Evolutionary conservation across 1,139 yeast genomes (phyloP).

Genomic region (Hemisphaericaspora lyxosophila): DNA sequence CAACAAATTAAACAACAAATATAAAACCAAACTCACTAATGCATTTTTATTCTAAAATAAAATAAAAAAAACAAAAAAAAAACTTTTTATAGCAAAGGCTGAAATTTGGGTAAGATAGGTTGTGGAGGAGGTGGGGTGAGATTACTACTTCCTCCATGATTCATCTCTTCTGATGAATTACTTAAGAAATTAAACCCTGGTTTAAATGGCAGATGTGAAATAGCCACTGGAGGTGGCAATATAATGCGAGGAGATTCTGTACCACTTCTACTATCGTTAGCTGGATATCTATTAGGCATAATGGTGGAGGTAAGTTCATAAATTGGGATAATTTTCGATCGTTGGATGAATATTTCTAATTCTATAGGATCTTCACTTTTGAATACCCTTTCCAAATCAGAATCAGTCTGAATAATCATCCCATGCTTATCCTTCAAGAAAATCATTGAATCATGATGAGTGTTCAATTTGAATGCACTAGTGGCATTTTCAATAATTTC

Average conservation of each 20-base stretch:
- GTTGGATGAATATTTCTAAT: constrained; percentile 37
- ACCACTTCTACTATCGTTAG: constrained; percentile 1
- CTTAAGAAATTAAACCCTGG: constrained; percentile 15
- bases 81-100: constrained; percentile 30
- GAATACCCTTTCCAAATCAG: constrained; percentile 38
- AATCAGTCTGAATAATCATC: constrained; percentile 28
- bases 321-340: constrained; percentile 33
- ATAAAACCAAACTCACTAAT: too few species aligned
- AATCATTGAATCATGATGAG: constrained; percentile 13
- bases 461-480: constrained; percentile 56
- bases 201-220: constrained; percentile 12
- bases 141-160: constrained; percentile 13
- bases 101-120: constrained; percentile 37
- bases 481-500: constrained; percentile 73
- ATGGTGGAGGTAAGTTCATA: constrained; percentile 37
- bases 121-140: constrained; percentile 26
- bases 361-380: constrained; percentile 28
- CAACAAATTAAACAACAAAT: too few species aligned
- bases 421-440: constrained; percentile 18
- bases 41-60: too few species aligned
- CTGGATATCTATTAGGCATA: constrained; percentile 19
- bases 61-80: background rate
- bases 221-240: constrained; percentile 12
- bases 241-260: constrained; percentile 9
- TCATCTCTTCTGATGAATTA: constrained; percentile 15